Evolutionary conservation across 345 rosid species (phyloP).

Genomic region (Sisymbrium irio): DNA sequence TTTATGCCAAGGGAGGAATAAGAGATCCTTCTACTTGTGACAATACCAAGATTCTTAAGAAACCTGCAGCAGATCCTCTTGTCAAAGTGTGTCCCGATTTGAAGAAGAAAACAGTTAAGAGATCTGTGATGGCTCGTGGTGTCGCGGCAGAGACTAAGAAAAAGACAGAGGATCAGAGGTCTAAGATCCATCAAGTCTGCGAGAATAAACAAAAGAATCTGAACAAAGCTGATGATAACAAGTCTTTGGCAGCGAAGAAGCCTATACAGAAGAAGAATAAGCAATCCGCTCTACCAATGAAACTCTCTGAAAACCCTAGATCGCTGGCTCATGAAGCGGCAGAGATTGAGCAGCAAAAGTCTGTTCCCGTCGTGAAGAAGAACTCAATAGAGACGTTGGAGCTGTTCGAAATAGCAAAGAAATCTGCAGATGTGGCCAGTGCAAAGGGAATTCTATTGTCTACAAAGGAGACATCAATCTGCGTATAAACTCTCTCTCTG

Average conservation of each 20-base stretch:
- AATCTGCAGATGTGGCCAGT: slow-evolving; percentile 6
- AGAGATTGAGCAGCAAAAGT: neutral
- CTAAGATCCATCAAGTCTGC: neutral
- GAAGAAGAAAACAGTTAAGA: neutral
- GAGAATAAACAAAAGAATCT: neutral
- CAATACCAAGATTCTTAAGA: neutral
- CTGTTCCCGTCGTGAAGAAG: neutral
- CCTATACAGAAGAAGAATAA: neutral
- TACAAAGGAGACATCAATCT: neutral
- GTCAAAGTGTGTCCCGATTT: neutral
- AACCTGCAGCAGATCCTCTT: neutral
- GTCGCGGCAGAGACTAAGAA: neutral
- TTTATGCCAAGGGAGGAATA: neutral
- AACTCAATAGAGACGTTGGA: slow-evolving; percentile 1
- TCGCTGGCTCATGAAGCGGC: neutral
- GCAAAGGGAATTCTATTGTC: neutral
- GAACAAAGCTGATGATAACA: neutral
- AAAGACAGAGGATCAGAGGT: neutral
- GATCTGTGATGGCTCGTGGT: neutral
- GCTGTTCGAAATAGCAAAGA: neutral
- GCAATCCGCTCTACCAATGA: neutral
- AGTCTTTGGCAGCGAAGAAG: neutral
- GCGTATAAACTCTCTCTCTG: neutral
- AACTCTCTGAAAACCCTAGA: neutral
- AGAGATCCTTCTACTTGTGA: neutral